These are phyloP conservation scores for Cyclotella sp. DNA, from an alignment of 108 stramenopile species.

Conservation along the genomic window DNA sequence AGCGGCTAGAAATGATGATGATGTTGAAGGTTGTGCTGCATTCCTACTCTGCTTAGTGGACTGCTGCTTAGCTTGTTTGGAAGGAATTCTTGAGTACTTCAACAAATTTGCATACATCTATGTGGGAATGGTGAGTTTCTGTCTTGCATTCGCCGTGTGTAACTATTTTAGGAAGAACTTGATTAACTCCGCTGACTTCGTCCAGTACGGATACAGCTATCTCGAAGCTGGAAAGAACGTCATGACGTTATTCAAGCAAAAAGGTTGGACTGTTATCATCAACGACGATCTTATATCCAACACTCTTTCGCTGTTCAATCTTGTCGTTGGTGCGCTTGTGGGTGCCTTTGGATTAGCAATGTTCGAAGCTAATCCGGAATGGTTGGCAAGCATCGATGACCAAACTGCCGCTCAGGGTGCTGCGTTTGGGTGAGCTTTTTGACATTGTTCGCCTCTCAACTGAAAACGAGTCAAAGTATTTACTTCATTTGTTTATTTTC, in stretches of 20 bases:
- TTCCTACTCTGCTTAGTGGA: conserved; percentile 76
- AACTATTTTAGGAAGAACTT: conserved; percentile 11
- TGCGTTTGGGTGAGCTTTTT: conserved; percentile 56
- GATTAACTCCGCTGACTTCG: neutral
- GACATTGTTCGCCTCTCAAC: neutral
- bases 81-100: conserved; percentile 73
- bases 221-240: conserved; percentile 77
- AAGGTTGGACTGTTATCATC: conserved; percentile 70
- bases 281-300: conserved; percentile 61
- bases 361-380: conserved; percentile 43
- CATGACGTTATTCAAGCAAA: conserved; percentile 52
- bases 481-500: neutral
- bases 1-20: conserved; percentile 57
- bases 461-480: neutral
- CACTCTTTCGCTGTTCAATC: conserved; percentile 54
- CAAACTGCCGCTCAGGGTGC: conserved; percentile 26
- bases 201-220: conserved; percentile 55
- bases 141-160: neutral
- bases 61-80: conserved; percentile 69
- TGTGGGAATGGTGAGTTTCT: conserved; percentile 67
- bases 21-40: conserved; percentile 46
- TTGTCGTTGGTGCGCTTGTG: conserved; percentile 62
- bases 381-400: conserved; percentile 55
- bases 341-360: conserved; percentile 65
- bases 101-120: conserved; percentile 88